Conservation (phyloP, 768 basidiomycete genomes). For the Erythrobasidium yunnanense region DNA sequence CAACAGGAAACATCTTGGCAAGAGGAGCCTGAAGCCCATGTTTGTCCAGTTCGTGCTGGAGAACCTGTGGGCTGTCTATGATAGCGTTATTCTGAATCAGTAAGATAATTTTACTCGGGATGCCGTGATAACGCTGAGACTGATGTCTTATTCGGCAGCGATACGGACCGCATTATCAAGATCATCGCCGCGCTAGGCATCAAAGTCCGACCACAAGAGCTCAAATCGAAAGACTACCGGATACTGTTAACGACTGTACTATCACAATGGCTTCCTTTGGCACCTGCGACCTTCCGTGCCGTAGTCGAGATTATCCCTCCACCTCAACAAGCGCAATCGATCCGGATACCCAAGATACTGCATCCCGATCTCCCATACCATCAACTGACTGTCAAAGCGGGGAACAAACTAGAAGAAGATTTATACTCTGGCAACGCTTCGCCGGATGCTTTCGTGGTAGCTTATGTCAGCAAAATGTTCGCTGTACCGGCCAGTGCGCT, state of each 20-base stretch:
- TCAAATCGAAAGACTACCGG: constrained; percentile 80
- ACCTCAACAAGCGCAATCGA: constrained; percentile 66
- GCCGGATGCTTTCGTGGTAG: constrained; percentile 55
- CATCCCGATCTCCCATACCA: constrained; percentile 58
- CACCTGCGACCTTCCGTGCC: constrained; percentile 80
- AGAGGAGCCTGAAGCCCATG: constrained; percentile 76
- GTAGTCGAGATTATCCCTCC: constrained; percentile 89
- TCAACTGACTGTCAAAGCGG: constrained; percentile 47
- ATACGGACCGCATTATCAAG: constrained; percentile 75
- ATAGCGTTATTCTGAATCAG: constrained; percentile 78
- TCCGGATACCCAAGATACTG: constrained; percentile 80
- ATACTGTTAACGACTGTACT: constrained; percentile 75
- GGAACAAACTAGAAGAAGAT: constrained; percentile 70
- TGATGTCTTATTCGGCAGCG: constrained; percentile 47
- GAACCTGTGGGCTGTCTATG: constrained; percentile 94
- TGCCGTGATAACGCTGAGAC: neutral
- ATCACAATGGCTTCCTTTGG: constrained; percentile 90
- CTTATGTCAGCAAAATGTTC: constrained; percentile 98
- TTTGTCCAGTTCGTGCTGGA: constrained; percentile 97
- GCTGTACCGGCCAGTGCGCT: constrained; percentile 69
- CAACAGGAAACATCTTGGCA: constrained; percentile 72
- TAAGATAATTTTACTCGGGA: constrained; percentile 46
- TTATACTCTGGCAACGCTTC: constrained; percentile 61
- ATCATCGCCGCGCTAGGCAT: constrained; percentile 72
- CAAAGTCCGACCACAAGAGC: constrained; percentile 73